These are phyloP conservation scores for Termitomyces sp. DNA, from an alignment of 1,284 basidiomycete species.

Conservation along the genomic window DNA sequence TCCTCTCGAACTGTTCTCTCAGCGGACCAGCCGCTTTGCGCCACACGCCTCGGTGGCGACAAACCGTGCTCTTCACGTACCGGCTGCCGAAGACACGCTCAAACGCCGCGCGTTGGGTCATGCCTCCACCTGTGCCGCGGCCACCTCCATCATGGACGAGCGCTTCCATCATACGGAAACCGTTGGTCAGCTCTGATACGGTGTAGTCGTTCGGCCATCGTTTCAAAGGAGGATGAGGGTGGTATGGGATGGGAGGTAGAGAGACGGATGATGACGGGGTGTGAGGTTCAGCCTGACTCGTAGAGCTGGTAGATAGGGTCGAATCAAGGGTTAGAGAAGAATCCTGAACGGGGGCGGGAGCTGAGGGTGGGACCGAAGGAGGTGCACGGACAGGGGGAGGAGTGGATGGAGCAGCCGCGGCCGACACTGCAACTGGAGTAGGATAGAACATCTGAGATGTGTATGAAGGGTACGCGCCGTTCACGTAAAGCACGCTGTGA, in stretches of 20 bases:
- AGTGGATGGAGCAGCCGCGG: slow-evolving; percentile 12
- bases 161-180: slow-evolving; percentile 52
- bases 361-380: slow-evolving; percentile 9
- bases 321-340: slow-evolving; percentile 17
- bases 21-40: slow-evolving; percentile 45
- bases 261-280: slow-evolving; percentile 11
- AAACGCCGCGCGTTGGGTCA: slow-evolving; percentile 58
- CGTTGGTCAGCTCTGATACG: slow-evolving; percentile 53
- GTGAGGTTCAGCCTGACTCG: slow-evolving; percentile 15
- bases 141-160: slow-evolving; percentile 37
- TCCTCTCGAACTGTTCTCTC: slow-evolving; percentile 44
- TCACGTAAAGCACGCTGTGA: neutral
- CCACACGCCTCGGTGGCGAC: slow-evolving; percentile 61
- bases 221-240: slow-evolving; percentile 53
- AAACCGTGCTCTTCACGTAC: slow-evolving; percentile 68
- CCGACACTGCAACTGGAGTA: slow-evolving; percentile 3
- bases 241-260: slow-evolving; percentile 38
- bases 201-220: slow-evolving; percentile 71
- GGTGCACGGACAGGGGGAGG: slow-evolving; percentile 6
- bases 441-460: slow-evolving; percentile 8
- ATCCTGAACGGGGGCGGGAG: slow-evolving; percentile 8
- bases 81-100: slow-evolving; percentile 60
- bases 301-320: slow-evolving; percentile 19
- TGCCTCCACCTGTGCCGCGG: slow-evolving; percentile 21
- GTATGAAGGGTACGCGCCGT: slow-evolving; percentile 7